Evolutionary conservation across 2,329 filamentous ascomycete species (phyloP).

Genomic region (Claviceps sp.): DNA sequence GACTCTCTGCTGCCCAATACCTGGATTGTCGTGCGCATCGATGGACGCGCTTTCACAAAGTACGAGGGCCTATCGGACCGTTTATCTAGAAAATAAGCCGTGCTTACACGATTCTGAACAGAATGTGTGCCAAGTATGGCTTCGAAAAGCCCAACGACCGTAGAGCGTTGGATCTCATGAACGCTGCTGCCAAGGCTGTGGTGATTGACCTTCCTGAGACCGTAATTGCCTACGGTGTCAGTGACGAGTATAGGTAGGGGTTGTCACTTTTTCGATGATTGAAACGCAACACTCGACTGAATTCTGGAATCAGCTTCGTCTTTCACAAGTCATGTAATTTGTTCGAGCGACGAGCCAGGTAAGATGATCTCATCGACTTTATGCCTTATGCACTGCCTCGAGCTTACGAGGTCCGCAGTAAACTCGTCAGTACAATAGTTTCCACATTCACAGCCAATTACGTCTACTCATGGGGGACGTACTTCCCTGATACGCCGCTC

Average conservation of each 20-base stretch:
- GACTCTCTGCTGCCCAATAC: conserved; percentile 77
- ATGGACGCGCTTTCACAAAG: conserved; percentile 93
- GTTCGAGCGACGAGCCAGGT: conserved; percentile 77
- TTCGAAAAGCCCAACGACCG: conserved; percentile 91
- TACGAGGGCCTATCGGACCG: conserved; percentile 21
- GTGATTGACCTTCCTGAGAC: conserved; percentile 76
- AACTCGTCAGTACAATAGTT: conserved; percentile 79
- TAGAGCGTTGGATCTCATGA: conserved; percentile 85
- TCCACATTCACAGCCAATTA: conserved; percentile 93
- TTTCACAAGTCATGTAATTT: conserved; percentile 71
- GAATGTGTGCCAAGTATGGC: conserved; percentile 67
- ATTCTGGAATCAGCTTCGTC: conserved; percentile 51
- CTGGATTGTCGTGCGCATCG: conserved; percentile 89
- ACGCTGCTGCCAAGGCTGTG: conserved; percentile 74
- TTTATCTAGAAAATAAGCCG: neutral
- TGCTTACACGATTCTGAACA: conserved; percentile 21
- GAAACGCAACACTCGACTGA: neutral
- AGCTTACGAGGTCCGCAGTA: conserved; percentile 36
- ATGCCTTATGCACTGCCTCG: neutral
- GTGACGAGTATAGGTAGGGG: conserved; percentile 73
- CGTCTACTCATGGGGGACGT: conserved; percentile 62
- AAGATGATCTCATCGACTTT: conserved; percentile 12
- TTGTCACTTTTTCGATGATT: neutral
- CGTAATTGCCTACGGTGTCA: conserved; percentile 79
- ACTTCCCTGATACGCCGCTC: conserved; percentile 60